Base-by-base conservation (phyloP, 306 rosid species). In the Pachyrhizus erosus region DNA sequence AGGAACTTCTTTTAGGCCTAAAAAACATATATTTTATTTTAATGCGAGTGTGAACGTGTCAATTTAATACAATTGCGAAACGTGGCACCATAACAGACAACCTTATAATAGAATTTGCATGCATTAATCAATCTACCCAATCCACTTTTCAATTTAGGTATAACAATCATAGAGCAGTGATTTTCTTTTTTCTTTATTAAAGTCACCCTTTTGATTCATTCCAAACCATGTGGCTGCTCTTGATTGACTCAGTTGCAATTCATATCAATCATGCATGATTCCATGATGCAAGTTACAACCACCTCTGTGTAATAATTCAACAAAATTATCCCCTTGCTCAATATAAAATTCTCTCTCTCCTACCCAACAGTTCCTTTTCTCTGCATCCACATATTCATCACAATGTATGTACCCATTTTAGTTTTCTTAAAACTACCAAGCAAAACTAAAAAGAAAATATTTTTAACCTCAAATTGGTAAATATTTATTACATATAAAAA, bases 281-380 rank as follows among this genome's bases (percentile, higher is more conserved):
- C 45, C 24, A 52, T 54, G 3, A 33, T 68, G 2, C 68, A 67
- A 33, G 45, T 55, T 57, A 37, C 82, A 84, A 31, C 82, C 26
- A 57, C 80, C 69, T 48, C 54, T 23, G 7, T 1, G 42, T 66
- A 78, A 84, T 79, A 84, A 84, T 84, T 79, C 78, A 73, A 58
- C 58, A n/a, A 51, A 21, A 27, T 5, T 43, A 1, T 21, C 43
- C 27, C 31, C 13, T 8, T 20, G 7, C 18, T 1, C 26, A n/a
- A 15, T 60, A 49, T 27, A 49, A 70, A 49, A 60, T 24, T 40
- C 31, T 43, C 14, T 7, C 23, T 1, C 17, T 61, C 51, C 83
- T 51, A 49, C 52, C 74, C 39, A 46, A 8, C 71, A 31, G 13
- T 15, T 55, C 58, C 58, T 24, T 66, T 66, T 46, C 46, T 10